These are phyloP conservation scores for Orbilia brochopaga DNA, from an alignment of 2,329 filamentous ascomycete species.

Conservation along the genomic window DNA sequence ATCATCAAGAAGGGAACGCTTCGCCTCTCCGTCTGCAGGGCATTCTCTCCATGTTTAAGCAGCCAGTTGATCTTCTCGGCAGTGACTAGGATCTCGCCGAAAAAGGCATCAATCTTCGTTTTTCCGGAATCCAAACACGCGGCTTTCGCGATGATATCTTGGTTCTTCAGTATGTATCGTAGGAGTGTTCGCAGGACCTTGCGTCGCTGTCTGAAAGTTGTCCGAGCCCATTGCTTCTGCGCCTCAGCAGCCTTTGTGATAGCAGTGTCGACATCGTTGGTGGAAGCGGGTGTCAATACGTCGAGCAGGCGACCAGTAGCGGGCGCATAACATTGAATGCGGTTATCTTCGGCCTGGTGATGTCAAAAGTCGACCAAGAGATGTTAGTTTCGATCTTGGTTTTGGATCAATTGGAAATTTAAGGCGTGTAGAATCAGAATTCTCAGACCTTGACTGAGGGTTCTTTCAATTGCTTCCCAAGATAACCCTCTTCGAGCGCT, in stretches of 20 bases:
- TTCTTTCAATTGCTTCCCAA: slow-evolving; percentile 22
- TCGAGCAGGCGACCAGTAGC: slow-evolving; percentile 86
- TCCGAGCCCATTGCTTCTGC: slow-evolving; percentile 77
- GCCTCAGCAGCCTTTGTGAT: slow-evolving; percentile 75
- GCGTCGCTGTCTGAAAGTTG: slow-evolving; percentile 76
- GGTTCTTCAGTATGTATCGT: slow-evolving; percentile 82
- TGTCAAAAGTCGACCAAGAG: not conserved
- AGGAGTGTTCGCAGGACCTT: slow-evolving; percentile 81
- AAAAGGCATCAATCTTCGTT: slow-evolving; percentile 89
- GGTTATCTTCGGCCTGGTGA: slow-evolving; percentile 21
- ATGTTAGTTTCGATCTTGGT: not conserved
- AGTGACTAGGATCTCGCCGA: slow-evolving; percentile 94
- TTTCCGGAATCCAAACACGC: slow-evolving; percentile 94
- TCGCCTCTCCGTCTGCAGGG: slow-evolving; percentile 72
- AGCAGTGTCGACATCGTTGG: slow-evolving; percentile 77
- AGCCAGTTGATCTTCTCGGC: slow-evolving; percentile 95
- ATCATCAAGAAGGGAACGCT: slow-evolving; percentile 70
- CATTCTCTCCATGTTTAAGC: slow-evolving; percentile 83
- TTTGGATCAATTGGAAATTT: not conserved
- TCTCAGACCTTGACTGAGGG: slow-evolving; percentile 29
- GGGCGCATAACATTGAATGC: slow-evolving; percentile 74
- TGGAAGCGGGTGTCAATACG: slow-evolving; percentile 75
- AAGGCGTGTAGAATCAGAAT: not conserved
- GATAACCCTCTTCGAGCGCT: slow-evolving; percentile 32
- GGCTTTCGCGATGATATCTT: slow-evolving; percentile 81